Percentiles rank a stretch among this genome's conserved stretches.
Conservation (phyloP, 192 early-diverging fungal species). For the Backusella morwellensis region DNA sequence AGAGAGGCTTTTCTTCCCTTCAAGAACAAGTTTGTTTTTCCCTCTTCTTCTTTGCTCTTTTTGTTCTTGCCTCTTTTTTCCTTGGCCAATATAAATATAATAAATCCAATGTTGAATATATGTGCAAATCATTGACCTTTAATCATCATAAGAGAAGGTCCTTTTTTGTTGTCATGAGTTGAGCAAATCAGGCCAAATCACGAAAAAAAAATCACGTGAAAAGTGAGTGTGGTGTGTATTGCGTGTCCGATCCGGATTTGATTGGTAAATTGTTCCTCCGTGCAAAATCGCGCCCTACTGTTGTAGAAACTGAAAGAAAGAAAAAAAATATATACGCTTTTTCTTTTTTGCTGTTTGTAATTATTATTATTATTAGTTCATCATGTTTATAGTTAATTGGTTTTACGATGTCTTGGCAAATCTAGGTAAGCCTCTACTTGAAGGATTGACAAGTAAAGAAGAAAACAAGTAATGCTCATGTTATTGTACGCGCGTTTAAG, state of each 20-base stretch:
- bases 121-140: no score
- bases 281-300: background rate
- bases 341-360: background rate
- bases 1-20: background rate
- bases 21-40: background rate
- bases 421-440: slow-evolving; percentile 66
- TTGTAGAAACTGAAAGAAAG: background rate
- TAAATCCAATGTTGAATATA: no score
- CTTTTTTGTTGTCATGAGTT: background rate
- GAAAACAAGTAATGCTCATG: background rate
- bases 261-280: slow-evolving; percentile 6
- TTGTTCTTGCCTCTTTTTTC: background rate
- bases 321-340: background rate
- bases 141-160: background rate
- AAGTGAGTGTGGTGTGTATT: background rate
- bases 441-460: no score
- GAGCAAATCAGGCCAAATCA: no score
- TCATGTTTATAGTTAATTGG: slow-evolving; percentile 98
- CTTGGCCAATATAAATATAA: background rate
- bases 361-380: slow-evolving; percentile 6
- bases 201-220: background rate
- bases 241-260: background rate
- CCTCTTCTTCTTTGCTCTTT: background rate
- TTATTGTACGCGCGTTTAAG: slow-evolving; percentile 44
- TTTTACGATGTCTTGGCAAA: slow-evolving; percentile 91